Evolutionary conservation across 176 grass and related monocot genomes (phyloP).

Genomic region (Oryza nivara): DNA sequence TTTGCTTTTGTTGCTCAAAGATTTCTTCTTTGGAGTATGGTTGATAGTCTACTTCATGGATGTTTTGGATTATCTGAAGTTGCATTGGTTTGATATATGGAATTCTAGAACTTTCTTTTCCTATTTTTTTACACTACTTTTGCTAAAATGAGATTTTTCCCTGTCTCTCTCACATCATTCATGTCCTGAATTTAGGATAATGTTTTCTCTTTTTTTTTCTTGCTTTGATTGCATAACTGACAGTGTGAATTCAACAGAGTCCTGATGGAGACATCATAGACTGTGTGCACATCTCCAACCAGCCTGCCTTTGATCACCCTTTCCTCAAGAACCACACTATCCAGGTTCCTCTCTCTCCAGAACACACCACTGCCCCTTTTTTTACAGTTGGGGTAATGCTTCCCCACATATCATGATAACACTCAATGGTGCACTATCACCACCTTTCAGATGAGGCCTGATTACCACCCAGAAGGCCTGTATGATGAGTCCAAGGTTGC

Average conservation of each 20-base stretch:
- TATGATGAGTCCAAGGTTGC: slow-evolving; percentile 66
- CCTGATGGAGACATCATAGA: slow-evolving; percentile 78
- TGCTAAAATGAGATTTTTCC: not conserved
- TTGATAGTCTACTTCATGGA: not conserved
- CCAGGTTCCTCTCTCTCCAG: slow-evolving; percentile 57
- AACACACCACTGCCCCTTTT: not conserved
- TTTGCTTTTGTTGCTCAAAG: not conserved
- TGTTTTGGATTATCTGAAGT: not conserved
- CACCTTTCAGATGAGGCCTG: slow-evolving; percentile 62
- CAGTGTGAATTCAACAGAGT: slow-evolving; percentile 46
- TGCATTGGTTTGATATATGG: slow-evolving; percentile 16
- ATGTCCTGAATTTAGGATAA: not conserved
- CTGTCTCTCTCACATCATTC: not conserved
- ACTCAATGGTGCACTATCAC: slow-evolving; percentile 15
- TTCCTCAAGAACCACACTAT: slow-evolving; percentile 74
- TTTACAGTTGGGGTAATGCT: slow-evolving; percentile 2
- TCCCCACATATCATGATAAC: slow-evolving; percentile 29
- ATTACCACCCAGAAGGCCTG: slow-evolving; percentile 64
- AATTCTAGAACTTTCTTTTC: not conserved
- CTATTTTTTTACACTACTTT: not conserved
- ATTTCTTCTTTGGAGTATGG: not conserved
- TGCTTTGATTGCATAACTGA: slow-evolving; percentile 25
- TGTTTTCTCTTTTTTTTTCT: not conserved
- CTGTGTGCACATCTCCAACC: slow-evolving; percentile 71
- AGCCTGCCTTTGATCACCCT: slow-evolving; percentile 77